A percentile compares a stretch with the other conserved stretches of the same genome.
Evolutionary conservation across 192 early-diverging fungal species (phyloP).

Genomic region (Linnemannia hyalina): DNA sequence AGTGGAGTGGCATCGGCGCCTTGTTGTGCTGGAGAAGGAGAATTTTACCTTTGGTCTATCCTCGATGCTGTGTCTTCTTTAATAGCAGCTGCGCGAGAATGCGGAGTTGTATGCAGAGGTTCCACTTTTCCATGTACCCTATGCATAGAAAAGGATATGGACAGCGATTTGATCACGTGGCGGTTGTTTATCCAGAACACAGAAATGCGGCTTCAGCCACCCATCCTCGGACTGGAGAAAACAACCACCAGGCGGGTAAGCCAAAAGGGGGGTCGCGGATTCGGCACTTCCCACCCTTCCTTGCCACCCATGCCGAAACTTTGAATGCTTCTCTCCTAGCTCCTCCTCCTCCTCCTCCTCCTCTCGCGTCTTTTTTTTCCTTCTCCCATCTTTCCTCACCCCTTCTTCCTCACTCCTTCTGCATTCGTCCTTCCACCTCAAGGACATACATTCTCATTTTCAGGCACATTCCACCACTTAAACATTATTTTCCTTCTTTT

Average conservation of each 20-base stretch:
- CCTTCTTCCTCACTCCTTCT: background rate
- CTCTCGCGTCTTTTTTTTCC: background rate
- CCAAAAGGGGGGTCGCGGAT: background rate
- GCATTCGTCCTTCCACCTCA: background rate
- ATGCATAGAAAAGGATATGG: too few species aligned
- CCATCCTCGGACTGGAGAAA: slow-evolving; percentile 1
- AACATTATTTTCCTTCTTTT: background rate
- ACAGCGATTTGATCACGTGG: background rate
- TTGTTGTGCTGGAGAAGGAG: background rate
- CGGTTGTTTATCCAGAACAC: background rate
- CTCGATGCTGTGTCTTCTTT: background rate
- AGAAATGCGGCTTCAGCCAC: background rate
- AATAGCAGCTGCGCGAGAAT: background rate
- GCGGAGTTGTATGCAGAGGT: background rate
- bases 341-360: background rate
- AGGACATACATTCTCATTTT: background rate
- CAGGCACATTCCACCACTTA: background rate
- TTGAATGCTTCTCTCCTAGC: background rate
- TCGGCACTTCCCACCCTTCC: background rate
- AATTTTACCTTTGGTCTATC: background rate
- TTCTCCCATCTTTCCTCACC: background rate
- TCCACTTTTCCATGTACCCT: too few species aligned
- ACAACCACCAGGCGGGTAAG: slow-evolving; percentile 8
- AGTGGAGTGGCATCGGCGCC: background rate
- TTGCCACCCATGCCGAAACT: background rate